Evolutionary conservation across 495 filamentous ascomycete species (phyloP), one percentile per base, ranked within the genome.

Genomic region (Annulohypoxylon bovei): DNA sequence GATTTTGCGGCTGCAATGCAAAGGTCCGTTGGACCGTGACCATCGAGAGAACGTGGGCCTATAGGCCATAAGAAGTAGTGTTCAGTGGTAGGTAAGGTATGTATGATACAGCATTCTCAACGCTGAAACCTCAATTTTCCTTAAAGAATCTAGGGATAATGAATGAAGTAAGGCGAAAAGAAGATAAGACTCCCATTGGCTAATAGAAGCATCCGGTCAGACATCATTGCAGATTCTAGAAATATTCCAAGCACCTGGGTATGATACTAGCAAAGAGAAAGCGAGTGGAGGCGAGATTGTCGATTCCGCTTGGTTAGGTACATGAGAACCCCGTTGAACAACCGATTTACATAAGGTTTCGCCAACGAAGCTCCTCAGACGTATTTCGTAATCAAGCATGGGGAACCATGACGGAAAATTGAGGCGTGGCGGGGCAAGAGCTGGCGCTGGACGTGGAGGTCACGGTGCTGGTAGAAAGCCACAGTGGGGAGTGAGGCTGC

Each of bases 401-500:
- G 4, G 14, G 20, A 30, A 40, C 37, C 37, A 6, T 40, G 6
- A 12, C 14, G 3, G 37, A 33, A 23, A 23, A 44, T 22, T 25
- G 11, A 44, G 33, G 63, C 60, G 60, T 55, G 61, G 49, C 49
- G 61, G 47, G 49, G 39, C 39, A 20, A 4, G 3, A 20, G n/a
- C n/a, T n/a, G n/a, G n/a, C n/a, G n/a, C n/a, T n/a, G n/a, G n/a
- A n/a, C n/a, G n/a, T n/a, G n/a, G n/a, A n/a, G n/a, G n/a, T n/a
- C n/a, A 27, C 27, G 7, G 14, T 1, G 25, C 2, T 4, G 8
- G 23, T 2, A 25, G 22, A 46, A 20, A 49, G 67, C 67, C 62
- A 71, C 68, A 66, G 56, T 39, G 68, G 56, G 57, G 60, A 55
- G 33, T 62, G 56, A 62, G 49, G 57, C 49, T 56, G 20, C 32